Conservation (phyloP, 2,329 filamentous ascomycete species). For the Sporothrix humicola region DNA sequence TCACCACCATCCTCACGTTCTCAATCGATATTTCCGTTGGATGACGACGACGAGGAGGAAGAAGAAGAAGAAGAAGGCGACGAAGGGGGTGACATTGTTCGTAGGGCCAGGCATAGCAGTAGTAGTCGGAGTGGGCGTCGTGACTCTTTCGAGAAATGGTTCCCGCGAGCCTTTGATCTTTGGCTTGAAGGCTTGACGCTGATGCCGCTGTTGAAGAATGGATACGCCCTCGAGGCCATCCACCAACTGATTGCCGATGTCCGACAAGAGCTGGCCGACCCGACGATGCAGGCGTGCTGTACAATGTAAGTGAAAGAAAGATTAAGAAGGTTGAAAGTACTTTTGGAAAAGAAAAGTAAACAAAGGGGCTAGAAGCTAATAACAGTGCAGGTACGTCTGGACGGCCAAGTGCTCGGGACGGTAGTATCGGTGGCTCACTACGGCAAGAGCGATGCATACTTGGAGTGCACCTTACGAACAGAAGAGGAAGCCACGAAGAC, state of each 20-base stretch:
- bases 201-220: constrained; percentile 70
- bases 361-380: neutral
- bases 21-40: neutral
- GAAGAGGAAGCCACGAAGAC: neutral
- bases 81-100: constrained; percentile 48
- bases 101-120: constrained; percentile 47
- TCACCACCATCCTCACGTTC: neutral
- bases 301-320: constrained; percentile 68
- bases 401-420: constrained; percentile 21
- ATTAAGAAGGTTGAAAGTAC: neutral
- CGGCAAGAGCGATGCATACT: neutral
- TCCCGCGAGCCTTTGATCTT: constrained; percentile 77
- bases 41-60: neutral
- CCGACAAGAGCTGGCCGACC: constrained; percentile 67
- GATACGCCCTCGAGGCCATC: constrained; percentile 68
- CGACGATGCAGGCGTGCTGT: constrained; percentile 69
- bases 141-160: constrained; percentile 78
- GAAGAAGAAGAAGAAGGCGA: constrained; percentile 55
- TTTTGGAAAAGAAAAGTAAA: neutral
- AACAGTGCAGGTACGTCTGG: constrained; percentile 25
- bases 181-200: constrained; percentile 75
- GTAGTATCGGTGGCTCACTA: neutral
- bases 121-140: constrained; percentile 9
- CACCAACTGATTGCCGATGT: constrained; percentile 66
- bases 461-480: neutral